A percentile compares a stretch with the other conserved stretches of the same genome.
Conservation (phyloP, 2,329 filamentous ascomycete genomes). For the Aspergillus texensis region DNA sequence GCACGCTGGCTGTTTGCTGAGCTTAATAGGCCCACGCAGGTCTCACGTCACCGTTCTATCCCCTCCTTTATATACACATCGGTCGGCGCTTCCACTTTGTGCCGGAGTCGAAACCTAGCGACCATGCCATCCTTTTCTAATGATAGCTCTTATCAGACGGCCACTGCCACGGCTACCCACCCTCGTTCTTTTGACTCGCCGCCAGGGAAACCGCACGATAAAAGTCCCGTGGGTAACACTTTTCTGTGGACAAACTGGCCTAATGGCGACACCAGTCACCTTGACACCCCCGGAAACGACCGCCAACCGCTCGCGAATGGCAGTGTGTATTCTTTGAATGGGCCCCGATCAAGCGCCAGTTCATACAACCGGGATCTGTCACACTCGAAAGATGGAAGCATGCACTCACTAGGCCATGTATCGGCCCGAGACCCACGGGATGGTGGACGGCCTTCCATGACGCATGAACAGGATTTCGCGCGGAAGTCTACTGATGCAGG, state of each 20-base stretch:
- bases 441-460: constrained; percentile 30
- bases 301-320: constrained; percentile 49
- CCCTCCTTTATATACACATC: neutral
- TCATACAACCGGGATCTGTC: constrained; percentile 47
- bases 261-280: constrained; percentile 45
- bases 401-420: constrained; percentile 51
- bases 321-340: constrained; percentile 63
- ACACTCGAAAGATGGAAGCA: constrained; percentile 47
- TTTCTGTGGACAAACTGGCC: constrained; percentile 51
- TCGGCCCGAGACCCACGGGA: constrained; percentile 37
- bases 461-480: constrained; percentile 28
- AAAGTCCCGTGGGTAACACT: constrained; percentile 47
- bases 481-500: constrained; percentile 33
- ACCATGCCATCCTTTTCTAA: constrained; percentile 45
- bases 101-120: constrained; percentile 16
- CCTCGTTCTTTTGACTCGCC: constrained; percentile 44
- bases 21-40: constrained; percentile 4
- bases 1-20: constrained; percentile 7
- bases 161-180: constrained; percentile 37
- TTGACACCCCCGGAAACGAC: constrained; percentile 43
- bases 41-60: constrained; percentile 6
- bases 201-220: constrained; percentile 48
- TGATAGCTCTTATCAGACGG: constrained; percentile 37
- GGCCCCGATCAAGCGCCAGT: constrained; percentile 54
- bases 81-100: constrained; percentile 8